Conservation (phyloP, 805 yeast genomes). For the Candida caryicola region DNA sequence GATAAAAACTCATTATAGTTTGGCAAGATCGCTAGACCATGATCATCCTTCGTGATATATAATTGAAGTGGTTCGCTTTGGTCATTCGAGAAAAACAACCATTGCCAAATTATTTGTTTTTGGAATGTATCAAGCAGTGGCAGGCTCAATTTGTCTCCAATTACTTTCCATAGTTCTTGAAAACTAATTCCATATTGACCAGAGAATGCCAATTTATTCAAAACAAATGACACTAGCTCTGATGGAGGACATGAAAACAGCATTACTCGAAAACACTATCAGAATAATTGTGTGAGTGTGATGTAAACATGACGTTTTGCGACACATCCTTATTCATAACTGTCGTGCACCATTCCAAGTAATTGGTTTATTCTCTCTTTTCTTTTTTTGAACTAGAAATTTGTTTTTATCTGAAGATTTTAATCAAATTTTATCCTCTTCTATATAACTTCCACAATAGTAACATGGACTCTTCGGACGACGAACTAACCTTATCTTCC, state of each 20-base stretch:
- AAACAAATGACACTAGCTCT: constrained; percentile 21
- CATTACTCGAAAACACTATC: too few relatives aligned
- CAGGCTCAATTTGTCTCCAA: constrained; percentile 18
- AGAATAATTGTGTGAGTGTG: too few relatives aligned
- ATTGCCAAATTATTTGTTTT: constrained; percentile 40
- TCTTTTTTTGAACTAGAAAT: background rate
- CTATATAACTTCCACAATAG: constrained; percentile 3
- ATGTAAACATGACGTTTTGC: too few relatives aligned
- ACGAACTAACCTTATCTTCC: constrained; percentile 45
- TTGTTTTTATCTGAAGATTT: background rate
- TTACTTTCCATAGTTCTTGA: constrained; percentile 25
- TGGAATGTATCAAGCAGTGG: constrained; percentile 31
- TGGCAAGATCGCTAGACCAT: constrained; percentile 15
- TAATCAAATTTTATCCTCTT: background rate
- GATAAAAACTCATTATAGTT: constrained; percentile 16
- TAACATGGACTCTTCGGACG: constrained; percentile 36
- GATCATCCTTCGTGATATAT: constrained; percentile 13
- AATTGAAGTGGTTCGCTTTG: constrained; percentile 11
- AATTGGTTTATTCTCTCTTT: background rate
- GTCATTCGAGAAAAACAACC: constrained; percentile 26
- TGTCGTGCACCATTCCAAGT: too few relatives aligned
- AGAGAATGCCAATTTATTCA: constrained; percentile 30
- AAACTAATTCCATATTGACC: constrained; percentile 31
- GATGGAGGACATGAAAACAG: constrained; percentile 17
- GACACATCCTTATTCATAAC: too few relatives aligned